A percentile compares a stretch with the other conserved stretches of the same genome.
These are phyloP conservation scores for Calonectria fujianensis DNA, from an alignment of 2,329 filamentous ascomycete species.

Conservation along the genomic window DNA sequence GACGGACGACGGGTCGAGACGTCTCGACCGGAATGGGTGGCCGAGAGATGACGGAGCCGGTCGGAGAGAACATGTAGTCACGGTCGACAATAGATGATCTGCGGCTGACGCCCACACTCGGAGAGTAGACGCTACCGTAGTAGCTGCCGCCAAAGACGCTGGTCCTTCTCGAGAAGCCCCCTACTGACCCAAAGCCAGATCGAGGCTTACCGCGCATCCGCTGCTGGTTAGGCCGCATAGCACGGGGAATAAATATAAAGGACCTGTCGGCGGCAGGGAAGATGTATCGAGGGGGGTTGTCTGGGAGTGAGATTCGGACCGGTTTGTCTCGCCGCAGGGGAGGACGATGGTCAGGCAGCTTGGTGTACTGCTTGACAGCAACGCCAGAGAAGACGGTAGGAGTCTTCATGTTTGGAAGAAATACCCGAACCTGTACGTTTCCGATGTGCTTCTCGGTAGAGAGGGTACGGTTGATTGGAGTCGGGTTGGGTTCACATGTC, in stretches of 20 bases:
- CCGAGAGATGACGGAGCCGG: constrained; percentile 84
- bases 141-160: constrained; percentile 84
- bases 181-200: constrained; percentile 81
- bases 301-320: constrained; percentile 92
- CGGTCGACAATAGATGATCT: constrained; percentile 84
- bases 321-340: constrained; percentile 97
- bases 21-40: constrained; percentile 77
- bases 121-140: constrained; percentile 87
- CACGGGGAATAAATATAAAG: constrained; percentile 98
- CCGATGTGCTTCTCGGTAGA: constrained; percentile 90
- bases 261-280: constrained; percentile 93
- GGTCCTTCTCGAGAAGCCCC: constrained; percentile 84
- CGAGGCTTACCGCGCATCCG: constrained; percentile 81
- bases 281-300: constrained; percentile 87
- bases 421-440: constrained; percentile 89
- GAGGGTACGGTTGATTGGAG: constrained; percentile 83
- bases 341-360: constrained; percentile 94
- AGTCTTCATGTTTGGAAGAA: constrained; percentile 83
- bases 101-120: constrained; percentile 90
- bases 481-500: constrained; percentile 75
- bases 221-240: constrained; percentile 94
- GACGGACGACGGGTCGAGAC: constrained; percentile 84
- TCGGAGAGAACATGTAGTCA: constrained; percentile 87
- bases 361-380: constrained; percentile 92
- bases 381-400: constrained; percentile 84